Percentiles rank a stretch among this genome's conserved stretches.
Conservation (phyloP, 768 basidiomycete species). For the Amanita brunnescens region DNA sequence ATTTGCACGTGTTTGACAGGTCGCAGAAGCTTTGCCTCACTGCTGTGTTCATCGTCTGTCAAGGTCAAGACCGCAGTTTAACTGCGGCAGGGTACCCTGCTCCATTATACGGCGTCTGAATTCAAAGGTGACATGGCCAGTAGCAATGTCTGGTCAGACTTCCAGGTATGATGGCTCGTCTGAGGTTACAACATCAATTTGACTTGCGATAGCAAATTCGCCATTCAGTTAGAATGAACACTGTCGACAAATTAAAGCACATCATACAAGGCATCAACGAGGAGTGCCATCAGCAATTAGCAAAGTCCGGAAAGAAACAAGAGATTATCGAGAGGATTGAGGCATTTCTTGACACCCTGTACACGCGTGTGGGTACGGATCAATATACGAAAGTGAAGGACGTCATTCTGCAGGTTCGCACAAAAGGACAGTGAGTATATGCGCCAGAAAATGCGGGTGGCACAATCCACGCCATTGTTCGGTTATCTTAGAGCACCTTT, state of each 20-base stretch:
- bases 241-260: slow-evolving; percentile 80
- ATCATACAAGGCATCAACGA: slow-evolving; percentile 74
- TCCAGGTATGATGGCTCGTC: slow-evolving; percentile 40
- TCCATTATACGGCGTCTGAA: background rate
- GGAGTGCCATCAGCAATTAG: slow-evolving; percentile 57
- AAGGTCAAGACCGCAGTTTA: background rate
- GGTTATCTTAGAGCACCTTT: slow-evolving; percentile 1
- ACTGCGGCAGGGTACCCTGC: background rate
- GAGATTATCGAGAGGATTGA: slow-evolving; percentile 77
- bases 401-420: slow-evolving; percentile 59
- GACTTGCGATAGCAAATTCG: slow-evolving; percentile 45
- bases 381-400: slow-evolving; percentile 64
- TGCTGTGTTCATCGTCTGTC: background rate
- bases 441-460: background rate
- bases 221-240: slow-evolving; percentile 65
- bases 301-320: slow-evolving; percentile 80
- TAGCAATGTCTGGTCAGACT: slow-evolving; percentile 59
- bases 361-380: slow-evolving; percentile 41
- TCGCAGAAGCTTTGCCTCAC: background rate
- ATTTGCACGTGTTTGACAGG: background rate
- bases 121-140: slow-evolving; percentile 40
- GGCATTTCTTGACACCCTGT: slow-evolving; percentile 51
- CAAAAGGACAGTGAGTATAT: slow-evolving; percentile 53
- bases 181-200: slow-evolving; percentile 1
- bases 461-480: background rate